A percentile compares a stretch with the other conserved stretches of the same genome.
Conservation (phyloP, 768 basidiomycete species). For the Cantharellus cinnabarinus region DNA sequence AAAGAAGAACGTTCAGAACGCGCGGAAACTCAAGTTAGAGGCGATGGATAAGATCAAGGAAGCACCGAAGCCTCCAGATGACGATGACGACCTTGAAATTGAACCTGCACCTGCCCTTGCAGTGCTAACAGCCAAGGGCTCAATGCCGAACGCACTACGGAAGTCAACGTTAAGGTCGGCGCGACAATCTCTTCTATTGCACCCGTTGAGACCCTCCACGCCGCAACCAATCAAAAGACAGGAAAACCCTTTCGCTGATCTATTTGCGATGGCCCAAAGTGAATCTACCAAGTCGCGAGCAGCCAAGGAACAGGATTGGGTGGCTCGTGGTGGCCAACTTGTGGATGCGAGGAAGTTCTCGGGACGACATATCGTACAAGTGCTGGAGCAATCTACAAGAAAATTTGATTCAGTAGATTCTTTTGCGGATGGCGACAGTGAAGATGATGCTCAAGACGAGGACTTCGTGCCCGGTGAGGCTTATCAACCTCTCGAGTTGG, state of each 20-base stretch:
- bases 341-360: background rate
- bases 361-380: background rate
- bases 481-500: background rate
- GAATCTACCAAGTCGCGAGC: background rate
- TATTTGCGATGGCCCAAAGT: background rate
- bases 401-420: background rate
- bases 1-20: no score
- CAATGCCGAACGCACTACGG: background rate
- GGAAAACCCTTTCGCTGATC: background rate
- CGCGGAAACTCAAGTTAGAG: no score
- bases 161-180: no score
- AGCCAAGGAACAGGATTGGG: background rate
- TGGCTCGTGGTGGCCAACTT: background rate
- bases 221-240: no score
- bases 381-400: background rate
- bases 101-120: background rate
- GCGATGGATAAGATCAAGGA: no score
- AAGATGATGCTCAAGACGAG: background rate
- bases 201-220: no score
- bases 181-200: no score
- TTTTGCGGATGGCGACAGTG: background rate
- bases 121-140: background rate
- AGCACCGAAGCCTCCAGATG: background rate
- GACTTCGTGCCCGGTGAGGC: background rate
- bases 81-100: background rate